Percentiles rank a stretch among this genome's conserved stretches.
Conservation (phyloP, 306 rosid genomes). For the Cucumis hystrix region DNA sequence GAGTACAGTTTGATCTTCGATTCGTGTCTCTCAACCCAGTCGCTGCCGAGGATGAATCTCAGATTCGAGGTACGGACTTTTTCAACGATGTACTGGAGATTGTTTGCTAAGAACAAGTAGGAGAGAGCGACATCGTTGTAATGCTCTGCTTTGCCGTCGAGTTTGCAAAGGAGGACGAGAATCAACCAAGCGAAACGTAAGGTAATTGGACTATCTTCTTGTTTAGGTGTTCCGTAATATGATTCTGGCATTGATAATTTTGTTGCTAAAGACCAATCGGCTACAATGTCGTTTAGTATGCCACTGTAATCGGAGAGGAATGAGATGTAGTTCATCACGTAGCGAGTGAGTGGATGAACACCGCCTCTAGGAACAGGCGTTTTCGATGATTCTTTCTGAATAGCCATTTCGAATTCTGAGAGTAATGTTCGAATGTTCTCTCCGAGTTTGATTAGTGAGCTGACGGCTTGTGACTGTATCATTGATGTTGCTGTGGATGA, state of each 20-base stretch:
- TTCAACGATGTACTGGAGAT: constrained; percentile 50
- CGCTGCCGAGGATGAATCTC: constrained; percentile 27
- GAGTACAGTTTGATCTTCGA: constrained; percentile 35
- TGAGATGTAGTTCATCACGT: constrained; percentile 47
- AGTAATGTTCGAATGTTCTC: constrained; percentile 23
- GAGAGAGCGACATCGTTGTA: constrained; percentile 48
- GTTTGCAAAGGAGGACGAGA: constrained; percentile 44
- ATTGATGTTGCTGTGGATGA: constrained; percentile 27
- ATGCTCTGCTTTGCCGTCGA: constrained; percentile 35
- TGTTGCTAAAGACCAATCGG: constrained; percentile 19
- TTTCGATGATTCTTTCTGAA: constrained; percentile 40
- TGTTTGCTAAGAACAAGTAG: constrained; percentile 53
- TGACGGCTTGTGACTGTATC: constrained; percentile 26
- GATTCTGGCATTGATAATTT: constrained; percentile 35
- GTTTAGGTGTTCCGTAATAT: constrained; percentile 13
- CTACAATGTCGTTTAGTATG: constrained; percentile 25
- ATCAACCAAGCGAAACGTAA: constrained; percentile 44
- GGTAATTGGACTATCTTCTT: constrained; percentile 15
- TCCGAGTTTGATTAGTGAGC: constrained; percentile 20
- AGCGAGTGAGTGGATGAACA: constrained; percentile 55
- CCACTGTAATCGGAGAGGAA: constrained; percentile 38
- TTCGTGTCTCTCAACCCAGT: constrained; percentile 38
- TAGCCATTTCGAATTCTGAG: constrained; percentile 32
- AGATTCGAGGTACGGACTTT: constrained; percentile 43
- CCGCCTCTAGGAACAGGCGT: constrained; percentile 39